Base-by-base conservation (phyloP, 768 basidiomycete genomes). In the Leccinum aurantiacum region DNA sequence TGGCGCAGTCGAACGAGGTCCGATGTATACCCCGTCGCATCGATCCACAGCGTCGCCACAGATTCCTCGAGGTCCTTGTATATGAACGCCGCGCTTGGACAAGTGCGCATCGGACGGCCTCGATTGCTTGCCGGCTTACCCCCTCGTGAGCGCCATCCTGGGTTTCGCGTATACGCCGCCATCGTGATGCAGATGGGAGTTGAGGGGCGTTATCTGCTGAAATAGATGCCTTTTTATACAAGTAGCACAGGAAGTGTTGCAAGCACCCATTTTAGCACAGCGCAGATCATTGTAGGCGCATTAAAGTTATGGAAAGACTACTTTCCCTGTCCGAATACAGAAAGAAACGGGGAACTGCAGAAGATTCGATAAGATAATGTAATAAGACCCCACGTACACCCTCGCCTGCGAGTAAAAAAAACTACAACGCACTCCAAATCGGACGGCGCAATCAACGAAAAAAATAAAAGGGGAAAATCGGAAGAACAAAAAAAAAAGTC, bases 1-100 rank as follows among this genome's bases (percentile, higher is more conserved):
- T 86, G 67, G 10, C 65, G 69, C 29, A 82, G 74, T 22, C 66
- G 61, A 15, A 79, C 70, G 31, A 55, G 46, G 33, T 71, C 67
- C 11, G 67, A 65, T n/a, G 61, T 38, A 15, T 58, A 33, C n/a
- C 29, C 44, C 6, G 25, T 24, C 19, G 33, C 10, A 46, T 69
- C 64, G 29, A 38, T 14, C 3, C 64, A 62, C 53, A 73, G 37
- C n/a, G 62, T 67, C 52, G 57, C 22, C 37, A 73, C 54, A 3
- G 49, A 50, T 49, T 63, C 47, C 50, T 64, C 59, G 24, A 69
- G 63, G 38, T 73, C 71, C 58, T 65, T 62, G 24, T 67, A 53
- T 9, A 73, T 37, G 19, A 73, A 73, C n/a, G 52, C 14, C 1
- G 47, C 1, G 24, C 48, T 41, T 24, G 51, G 17, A 11, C 58